Percentiles rank a stretch among this genome's conserved stretches.
These are phyloP conservation scores for Vicia faba DNA, from an alignment of 306 rosid species.

Conservation along the genomic window DNA sequence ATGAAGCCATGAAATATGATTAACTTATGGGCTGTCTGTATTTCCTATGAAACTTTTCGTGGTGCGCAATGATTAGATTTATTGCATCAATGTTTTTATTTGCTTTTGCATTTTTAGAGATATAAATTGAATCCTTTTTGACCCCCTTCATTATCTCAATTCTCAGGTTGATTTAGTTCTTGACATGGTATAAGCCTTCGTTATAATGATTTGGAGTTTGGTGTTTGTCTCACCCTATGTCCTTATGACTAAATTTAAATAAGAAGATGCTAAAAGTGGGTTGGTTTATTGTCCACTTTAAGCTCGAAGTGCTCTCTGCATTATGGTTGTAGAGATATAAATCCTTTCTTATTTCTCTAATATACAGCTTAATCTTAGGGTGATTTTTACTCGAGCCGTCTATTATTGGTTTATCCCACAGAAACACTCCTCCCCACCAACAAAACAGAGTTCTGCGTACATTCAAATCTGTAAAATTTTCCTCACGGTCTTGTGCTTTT, in stretches of 20 bases:
- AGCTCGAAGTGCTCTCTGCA: constrained; percentile 7
- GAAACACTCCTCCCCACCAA: neutral
- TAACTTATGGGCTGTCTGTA: too few relatives aligned
- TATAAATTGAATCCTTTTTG: neutral
- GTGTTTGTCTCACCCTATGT: too few relatives aligned
- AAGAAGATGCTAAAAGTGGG: too few relatives aligned
- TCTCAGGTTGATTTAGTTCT: constrained; percentile 7
- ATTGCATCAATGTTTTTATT: neutral
- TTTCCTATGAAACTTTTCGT: neutral
- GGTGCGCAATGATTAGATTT: constrained; percentile 1
- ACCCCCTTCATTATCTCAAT: neutral
- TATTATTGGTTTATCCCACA: neutral
- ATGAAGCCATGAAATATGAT: neutral
- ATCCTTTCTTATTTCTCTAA: constrained; percentile 16
- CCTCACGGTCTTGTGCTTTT: constrained; percentile 18
- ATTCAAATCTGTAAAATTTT: constrained; percentile 3
- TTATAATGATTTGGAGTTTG: neutral
- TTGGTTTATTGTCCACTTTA: constrained; percentile 3
- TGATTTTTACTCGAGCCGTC: neutral
- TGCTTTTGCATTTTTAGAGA: constrained; percentile 3
- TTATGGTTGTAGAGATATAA: constrained; percentile 13
- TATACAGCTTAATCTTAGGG: neutral
- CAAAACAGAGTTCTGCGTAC: constrained; percentile 11
- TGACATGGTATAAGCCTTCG: neutral
- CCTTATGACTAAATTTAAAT: too few relatives aligned